Base-by-base conservation (phyloP, 2,329 filamentous ascomycete genomes). In the Nigrospora sphaerica region DNA sequence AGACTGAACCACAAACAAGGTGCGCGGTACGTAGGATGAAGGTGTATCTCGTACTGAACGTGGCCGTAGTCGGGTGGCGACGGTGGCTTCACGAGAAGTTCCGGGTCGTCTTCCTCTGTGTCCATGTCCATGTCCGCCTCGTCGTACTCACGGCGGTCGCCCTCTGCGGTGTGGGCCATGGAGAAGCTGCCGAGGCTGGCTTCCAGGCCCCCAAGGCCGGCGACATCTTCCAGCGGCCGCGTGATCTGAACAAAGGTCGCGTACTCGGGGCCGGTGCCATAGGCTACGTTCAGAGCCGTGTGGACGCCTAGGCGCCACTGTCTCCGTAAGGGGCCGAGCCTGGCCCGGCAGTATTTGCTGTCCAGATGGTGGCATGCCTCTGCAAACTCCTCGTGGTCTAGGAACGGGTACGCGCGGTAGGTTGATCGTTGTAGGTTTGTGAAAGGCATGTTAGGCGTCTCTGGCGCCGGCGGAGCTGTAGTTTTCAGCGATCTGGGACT, bases 1-100 rank as follows among this genome's bases (percentile, higher is more conserved):
- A 89, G 65, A 45, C 72, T 78, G 69, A 92, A 89, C 78, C 86
- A 91, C 46, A 91, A 72, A 49, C 86, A 86, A 10, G 87, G 87
- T 39, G 85, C 78, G 50, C 77, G 77, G 66, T 91, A 92, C 47
- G 83, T 86, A 46, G 83, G 80, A 56, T 89, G 88, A 50, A 86
- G 73, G 58, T 88, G 76, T 56, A 91, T 80, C 63, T 89, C 83
- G 67, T 90, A 91, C 49, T 77, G 74, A 54, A 87, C 79, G 56
- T 73, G 69, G 46, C 69, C 68, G 51, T 54, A 56, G 31, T 37
- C 50, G 28, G 60, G 57, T 41, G 52, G 56, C 39, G 57, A 51
- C 31, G 54, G 53, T 16, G 57, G 56, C 43, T 56, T 67, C 31
- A 59, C 49, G 32, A 77, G 54, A 38, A 63, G 67, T 37, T 70